Conservation (phyloP, 306 rosid species). For the Elaeagnus macrophylla region DNA sequence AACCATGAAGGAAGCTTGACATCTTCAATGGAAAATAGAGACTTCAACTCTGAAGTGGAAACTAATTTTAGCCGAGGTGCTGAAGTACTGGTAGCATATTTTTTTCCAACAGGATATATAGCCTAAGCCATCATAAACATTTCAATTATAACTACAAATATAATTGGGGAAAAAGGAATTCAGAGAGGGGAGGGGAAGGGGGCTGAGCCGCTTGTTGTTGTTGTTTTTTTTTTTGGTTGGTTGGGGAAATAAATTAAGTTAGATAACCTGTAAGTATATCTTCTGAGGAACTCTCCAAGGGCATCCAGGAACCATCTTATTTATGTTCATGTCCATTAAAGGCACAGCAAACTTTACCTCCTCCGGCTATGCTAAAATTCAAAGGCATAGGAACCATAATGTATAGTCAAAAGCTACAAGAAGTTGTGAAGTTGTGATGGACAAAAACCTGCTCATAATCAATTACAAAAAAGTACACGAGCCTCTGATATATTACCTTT, state of each 20-base stretch:
- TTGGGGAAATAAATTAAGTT: neutral
- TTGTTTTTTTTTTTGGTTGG: too few species aligned
- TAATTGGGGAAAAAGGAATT: conserved; percentile 2
- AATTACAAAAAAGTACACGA: conserved; percentile 15
- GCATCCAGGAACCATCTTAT: conserved; percentile 74
- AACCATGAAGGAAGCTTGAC: conserved; percentile 85
- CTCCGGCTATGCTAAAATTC: conserved; percentile 77
- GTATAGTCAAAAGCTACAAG: conserved; percentile 36
- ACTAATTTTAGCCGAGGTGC: conserved; percentile 81
- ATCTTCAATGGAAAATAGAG: conserved; percentile 70
- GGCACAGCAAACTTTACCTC: conserved; percentile 96
- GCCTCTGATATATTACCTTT: conserved; percentile 49
- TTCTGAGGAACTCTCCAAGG: conserved; percentile 77
- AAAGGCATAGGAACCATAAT: conserved; percentile 44
- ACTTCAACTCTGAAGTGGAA: conserved; percentile 65
- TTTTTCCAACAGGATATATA: conserved; percentile 82
- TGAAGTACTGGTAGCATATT: conserved; percentile 50
- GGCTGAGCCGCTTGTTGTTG: too few species aligned
- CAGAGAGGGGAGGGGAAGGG: neutral
- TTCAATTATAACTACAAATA: conserved; percentile 10
- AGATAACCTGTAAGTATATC: conserved; percentile 79
- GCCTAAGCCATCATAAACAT: conserved; percentile 29
- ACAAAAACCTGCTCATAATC: neutral
- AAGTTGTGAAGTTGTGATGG: conserved; percentile 17
- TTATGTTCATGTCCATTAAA: conserved; percentile 70